phyloP scores from a whole-genome alignment of 371 early-diverging fungal genomes.

The Actinomortierella ambigua region DNA sequence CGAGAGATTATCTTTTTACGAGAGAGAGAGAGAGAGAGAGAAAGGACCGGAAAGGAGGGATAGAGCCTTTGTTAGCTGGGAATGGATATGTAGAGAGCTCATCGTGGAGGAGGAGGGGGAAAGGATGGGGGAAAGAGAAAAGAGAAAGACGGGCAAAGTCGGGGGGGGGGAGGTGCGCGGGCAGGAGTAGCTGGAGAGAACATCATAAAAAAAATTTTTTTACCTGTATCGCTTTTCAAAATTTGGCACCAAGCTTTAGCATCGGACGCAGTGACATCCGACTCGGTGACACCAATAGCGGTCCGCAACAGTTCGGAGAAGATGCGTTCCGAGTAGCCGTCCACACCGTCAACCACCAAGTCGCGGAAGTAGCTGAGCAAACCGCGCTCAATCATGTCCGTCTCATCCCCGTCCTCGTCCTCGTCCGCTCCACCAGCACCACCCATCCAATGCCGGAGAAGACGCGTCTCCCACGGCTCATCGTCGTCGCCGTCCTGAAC shows the following conservation, averaged over 20 bases:
- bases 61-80: too few relatives aligned
- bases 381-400: constrained; percentile 1
- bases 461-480: constrained; percentile 25
- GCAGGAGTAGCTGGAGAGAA: background rate
- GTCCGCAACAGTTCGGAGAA: constrained; percentile 30
- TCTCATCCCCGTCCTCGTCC: constrained; percentile 19
- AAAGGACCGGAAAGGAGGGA: too few relatives aligned
- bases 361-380: constrained; percentile 15
- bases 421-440: constrained; percentile 1
- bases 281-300: constrained; percentile 10
- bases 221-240: constrained; percentile 29
- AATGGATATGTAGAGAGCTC: too few relatives aligned
- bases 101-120: too few relatives aligned
- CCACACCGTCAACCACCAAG: constrained; percentile 19
- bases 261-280: constrained; percentile 17
- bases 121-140: too few relatives aligned
- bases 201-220: background rate
- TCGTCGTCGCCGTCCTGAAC: constrained; percentile 3
- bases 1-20: constrained; percentile 15
- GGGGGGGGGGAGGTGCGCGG: too few relatives aligned
- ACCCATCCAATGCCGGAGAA: constrained; percentile 13
- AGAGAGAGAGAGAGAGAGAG: background rate
- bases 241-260: constrained; percentile 39
- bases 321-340: constrained; percentile 33
- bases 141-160: too few relatives aligned